These are phyloP conservation scores for Phytomonas sp. DNA, from an alignment of 208 protist genomes.

Conservation along the genomic window DNA sequence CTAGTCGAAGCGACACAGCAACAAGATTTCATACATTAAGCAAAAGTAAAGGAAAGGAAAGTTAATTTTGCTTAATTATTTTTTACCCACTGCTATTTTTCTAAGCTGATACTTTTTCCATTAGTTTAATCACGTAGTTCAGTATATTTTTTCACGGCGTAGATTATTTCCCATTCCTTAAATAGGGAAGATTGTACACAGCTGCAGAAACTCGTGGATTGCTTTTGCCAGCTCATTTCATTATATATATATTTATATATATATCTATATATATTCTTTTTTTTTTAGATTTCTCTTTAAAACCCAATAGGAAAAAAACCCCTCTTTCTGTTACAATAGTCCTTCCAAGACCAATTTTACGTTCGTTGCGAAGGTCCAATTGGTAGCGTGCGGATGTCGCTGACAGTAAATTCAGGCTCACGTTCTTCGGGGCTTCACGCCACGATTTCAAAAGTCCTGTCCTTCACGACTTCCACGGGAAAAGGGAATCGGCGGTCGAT, in stretches of 20 bases:
- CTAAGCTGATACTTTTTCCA: slow-evolving; percentile 7
- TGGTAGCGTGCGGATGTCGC: neutral
- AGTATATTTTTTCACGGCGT: slow-evolving; percentile 1
- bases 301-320: too few species aligned
- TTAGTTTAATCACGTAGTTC: slow-evolving; percentile 6
- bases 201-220: neutral
- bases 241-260: slow-evolving; percentile 1
- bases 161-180: neutral
- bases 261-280: too few species aligned
- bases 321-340: too few species aligned
- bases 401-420: neutral
- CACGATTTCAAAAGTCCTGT: neutral
- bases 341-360: too few species aligned
- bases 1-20: neutral
- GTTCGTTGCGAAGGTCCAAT: neutral
- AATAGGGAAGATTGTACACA: neutral
- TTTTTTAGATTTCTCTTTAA: slow-evolving; percentile 6
- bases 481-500: neutral
- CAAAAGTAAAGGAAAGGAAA: neutral
- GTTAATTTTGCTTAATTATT: slow-evolving; percentile 9
- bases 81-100: neutral
- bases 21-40: neutral
- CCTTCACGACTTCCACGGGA: neutral
- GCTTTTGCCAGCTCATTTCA: neutral
- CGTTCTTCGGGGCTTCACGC: neutral